Evolutionary conservation across 768 basidiomycete genomes (phyloP).

Genomic region (Lactarius hatsudake): DNA sequence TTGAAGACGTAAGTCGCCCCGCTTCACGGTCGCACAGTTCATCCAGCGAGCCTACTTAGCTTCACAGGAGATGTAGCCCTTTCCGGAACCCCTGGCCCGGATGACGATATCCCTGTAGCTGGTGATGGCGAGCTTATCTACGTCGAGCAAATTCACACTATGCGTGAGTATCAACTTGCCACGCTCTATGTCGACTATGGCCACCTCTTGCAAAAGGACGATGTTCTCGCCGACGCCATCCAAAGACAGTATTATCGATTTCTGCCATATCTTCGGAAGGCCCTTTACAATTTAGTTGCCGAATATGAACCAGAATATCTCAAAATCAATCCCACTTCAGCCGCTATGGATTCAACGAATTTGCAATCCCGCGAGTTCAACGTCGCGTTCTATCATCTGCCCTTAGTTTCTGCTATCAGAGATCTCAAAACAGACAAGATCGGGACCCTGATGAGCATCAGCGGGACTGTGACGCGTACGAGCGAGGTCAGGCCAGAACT

Average conservation of each 20-base stretch:
- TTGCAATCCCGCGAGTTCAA: slow-evolving; percentile 91
- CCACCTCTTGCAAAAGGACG: slow-evolving; percentile 86
- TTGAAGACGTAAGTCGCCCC: slow-evolving; percentile 64
- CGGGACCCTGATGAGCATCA: slow-evolving; percentile 91
- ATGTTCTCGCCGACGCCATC: slow-evolving; percentile 91
- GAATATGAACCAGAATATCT: slow-evolving; percentile 92
- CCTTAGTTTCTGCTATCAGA: slow-evolving; percentile 91
- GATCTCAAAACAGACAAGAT: slow-evolving; percentile 92
- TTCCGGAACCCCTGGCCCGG: slow-evolving; percentile 75
- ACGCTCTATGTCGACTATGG: slow-evolving; percentile 96
- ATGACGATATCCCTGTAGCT: slow-evolving; percentile 56
- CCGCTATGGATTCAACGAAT: slow-evolving; percentile 81
- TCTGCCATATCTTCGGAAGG: slow-evolving; percentile 89
- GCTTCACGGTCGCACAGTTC: neutral
- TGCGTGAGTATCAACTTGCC: slow-evolving; percentile 92
- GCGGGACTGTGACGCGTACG: slow-evolving; percentile 95
- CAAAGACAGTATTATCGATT: slow-evolving; percentile 96
- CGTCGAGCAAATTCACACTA: slow-evolving; percentile 89
- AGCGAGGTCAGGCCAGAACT: slow-evolving; percentile 97
- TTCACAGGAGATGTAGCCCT: slow-evolving; percentile 81
- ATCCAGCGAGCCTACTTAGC: slow-evolving; percentile 42
- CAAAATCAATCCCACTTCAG: slow-evolving; percentile 90
- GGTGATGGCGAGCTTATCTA: slow-evolving; percentile 71
- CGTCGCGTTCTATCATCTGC: slow-evolving; percentile 93
- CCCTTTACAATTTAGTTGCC: slow-evolving; percentile 84